Conservation (phyloP, 768 basidiomycete species). For the Megacollybia marginata region DNA sequence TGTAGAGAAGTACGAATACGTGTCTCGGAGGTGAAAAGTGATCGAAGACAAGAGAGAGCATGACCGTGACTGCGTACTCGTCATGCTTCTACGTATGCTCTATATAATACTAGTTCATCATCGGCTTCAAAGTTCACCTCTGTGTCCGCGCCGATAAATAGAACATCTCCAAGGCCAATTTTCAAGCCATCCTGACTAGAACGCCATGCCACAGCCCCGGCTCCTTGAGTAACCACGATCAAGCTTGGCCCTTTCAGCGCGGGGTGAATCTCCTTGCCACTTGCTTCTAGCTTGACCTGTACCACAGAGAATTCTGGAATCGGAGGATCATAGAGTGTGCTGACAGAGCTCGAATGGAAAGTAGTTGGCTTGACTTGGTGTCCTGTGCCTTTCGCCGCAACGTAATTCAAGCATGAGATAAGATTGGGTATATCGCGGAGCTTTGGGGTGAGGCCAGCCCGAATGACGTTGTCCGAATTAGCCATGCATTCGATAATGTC, state of each 20-base stretch:
- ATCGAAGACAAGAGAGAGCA: slow-evolving; percentile 52
- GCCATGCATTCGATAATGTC: slow-evolving; percentile 99
- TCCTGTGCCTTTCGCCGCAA: slow-evolving; percentile 53
- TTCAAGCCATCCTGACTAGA: slow-evolving; percentile 26
- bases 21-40: slow-evolving; percentile 34
- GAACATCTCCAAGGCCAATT: slow-evolving; percentile 59
- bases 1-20: slow-evolving; percentile 62
- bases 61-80: slow-evolving; percentile 9
- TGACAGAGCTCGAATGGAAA: slow-evolving; percentile 31
- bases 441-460: slow-evolving; percentile 96
- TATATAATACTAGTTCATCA: slow-evolving; percentile 45
- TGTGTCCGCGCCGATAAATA: slow-evolving; percentile 74
- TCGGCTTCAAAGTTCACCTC: slow-evolving; percentile 42
- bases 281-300: slow-evolving; percentile 39
- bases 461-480: slow-evolving; percentile 97
- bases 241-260: slow-evolving; percentile 81
- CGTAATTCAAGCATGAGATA: slow-evolving; percentile 81
- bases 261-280: slow-evolving; percentile 46
- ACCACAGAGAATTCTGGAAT: slow-evolving; percentile 91
- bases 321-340: slow-evolving; percentile 79
- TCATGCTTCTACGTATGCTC: slow-evolving; percentile 57
- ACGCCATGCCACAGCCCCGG: slow-evolving; percentile 49
- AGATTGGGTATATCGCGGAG: slow-evolving; percentile 91
- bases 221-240: slow-evolving; percentile 66
- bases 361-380: slow-evolving; percentile 61